Evolutionary conservation across 2,329 filamentous ascomycete genomes (phyloP).

Genomic region (Diaporthe sp.): DNA sequence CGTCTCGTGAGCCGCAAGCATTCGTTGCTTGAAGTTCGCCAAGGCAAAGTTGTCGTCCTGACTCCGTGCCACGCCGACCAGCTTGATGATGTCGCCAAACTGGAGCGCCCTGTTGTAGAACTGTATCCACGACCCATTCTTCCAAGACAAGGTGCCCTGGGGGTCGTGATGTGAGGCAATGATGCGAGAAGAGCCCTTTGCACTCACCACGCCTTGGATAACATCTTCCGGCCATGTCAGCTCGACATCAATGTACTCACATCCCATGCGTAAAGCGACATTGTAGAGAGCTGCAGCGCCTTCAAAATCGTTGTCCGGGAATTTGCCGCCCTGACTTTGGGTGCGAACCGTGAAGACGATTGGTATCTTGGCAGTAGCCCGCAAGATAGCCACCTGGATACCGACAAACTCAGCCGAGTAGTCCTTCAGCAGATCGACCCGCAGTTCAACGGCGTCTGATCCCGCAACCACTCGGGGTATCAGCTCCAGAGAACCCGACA

Average conservation of each 20-base stretch:
- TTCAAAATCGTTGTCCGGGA: constrained; percentile 82
- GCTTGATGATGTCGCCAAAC: constrained; percentile 93
- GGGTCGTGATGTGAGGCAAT: constrained; percentile 98
- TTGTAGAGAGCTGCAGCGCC: constrained; percentile 82
- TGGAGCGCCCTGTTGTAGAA: constrained; percentile 92
- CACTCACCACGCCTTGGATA: constrained; percentile 76
- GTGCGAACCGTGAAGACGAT: constrained; percentile 95
- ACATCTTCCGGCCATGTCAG: constrained; percentile 86
- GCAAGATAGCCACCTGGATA: constrained; percentile 84
- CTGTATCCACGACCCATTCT: constrained; percentile 90
- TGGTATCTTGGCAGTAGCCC: constrained; percentile 79
- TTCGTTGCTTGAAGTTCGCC: constrained; percentile 83
- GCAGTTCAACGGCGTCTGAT: constrained; percentile 91
- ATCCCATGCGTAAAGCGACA: constrained; percentile 83
- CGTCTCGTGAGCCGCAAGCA: constrained; percentile 79
- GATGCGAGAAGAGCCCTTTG: constrained; percentile 81
- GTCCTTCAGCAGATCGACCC: constrained; percentile 91
- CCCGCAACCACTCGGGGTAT: constrained; percentile 84
- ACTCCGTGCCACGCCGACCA: constrained; percentile 83
- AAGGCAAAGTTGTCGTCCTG: constrained; percentile 91
- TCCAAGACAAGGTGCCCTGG: constrained; percentile 83
- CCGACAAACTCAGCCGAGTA: constrained; percentile 82
- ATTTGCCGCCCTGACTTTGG: constrained; percentile 86
- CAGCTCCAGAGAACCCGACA: constrained; percentile 73
- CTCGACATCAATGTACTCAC: constrained; percentile 95